Evolutionary conservation across 441 rosid genomes (phyloP).

Genomic region (Breynia disticha): DNA sequence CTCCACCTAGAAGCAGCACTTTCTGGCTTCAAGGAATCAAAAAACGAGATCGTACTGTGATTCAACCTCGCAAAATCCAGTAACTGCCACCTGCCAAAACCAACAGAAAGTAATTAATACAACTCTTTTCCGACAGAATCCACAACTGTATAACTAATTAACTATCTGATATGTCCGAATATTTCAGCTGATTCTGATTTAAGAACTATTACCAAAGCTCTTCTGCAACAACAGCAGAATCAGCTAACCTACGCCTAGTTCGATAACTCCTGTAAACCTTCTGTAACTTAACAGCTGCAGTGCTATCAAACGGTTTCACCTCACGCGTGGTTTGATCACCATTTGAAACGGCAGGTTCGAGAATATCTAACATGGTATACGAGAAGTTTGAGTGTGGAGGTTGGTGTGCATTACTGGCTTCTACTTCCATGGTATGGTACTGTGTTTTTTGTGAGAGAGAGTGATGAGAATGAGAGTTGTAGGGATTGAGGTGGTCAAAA

Average conservation of each 20-base stretch:
- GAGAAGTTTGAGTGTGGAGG: too few species aligned
- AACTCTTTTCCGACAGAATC: too few species aligned
- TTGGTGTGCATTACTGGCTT: too few species aligned
- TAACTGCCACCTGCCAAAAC: conserved; percentile 66
- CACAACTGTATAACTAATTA: too few species aligned
- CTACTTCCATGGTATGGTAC: too few species aligned
- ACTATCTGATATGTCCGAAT: too few species aligned
- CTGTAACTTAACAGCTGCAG: conserved; percentile 63
- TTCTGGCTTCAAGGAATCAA: conserved; percentile 58
- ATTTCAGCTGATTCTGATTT: too few species aligned
- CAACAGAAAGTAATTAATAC: too few species aligned
- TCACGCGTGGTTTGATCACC: not conserved
- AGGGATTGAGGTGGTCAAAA: too few species aligned
- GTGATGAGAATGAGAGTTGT: too few species aligned
- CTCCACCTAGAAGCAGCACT: conserved; percentile 67
- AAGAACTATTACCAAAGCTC: conserved; percentile 60
- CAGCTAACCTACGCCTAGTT: conserved; percentile 83
- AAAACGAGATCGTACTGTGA: conserved; percentile 72
- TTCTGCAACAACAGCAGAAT: conserved; percentile 85
- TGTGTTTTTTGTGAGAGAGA: too few species aligned
- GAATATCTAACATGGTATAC: not conserved
- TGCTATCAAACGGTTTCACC: conserved; percentile 16
- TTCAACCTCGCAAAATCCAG: conserved; percentile 69
- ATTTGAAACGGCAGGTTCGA: not conserved
- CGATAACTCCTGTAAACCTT: conserved; percentile 85